Base-by-base conservation (phyloP, 768 basidiomycete genomes). In the Candolleomyces eurysporus region DNA sequence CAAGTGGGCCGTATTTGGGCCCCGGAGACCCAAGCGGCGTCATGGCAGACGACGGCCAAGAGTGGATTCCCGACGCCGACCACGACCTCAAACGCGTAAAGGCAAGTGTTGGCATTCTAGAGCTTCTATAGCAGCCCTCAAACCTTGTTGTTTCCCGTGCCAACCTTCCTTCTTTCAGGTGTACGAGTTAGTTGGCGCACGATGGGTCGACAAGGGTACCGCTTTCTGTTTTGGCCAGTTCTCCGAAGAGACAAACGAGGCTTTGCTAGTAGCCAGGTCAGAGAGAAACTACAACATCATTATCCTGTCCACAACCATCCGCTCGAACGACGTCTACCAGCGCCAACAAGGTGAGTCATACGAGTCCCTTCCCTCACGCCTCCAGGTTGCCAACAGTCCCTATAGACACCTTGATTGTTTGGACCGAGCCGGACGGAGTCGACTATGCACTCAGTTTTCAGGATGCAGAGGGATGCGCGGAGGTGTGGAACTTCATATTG, bases 361-460 rank as follows among this genome's bases (percentile, higher is more conserved):
- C 30, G 31, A 11, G n/a, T 39, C 50, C 17, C 48, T 40, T 43
- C 42, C 21, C 30, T 19, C n/a, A 39, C 19, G 17, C 7, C 40
- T 32, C 17, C 14, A 16, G 26, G n/a, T 46, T 58, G 22, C 56
- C 42, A 22, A 50, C 45, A 31, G 13, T 56, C 14, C 9, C 55
- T 55, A 32, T 75, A 96, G 96, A 98, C 70, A 99, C 97, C 13
- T 83, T 99, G 52, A 98, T 99, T 67, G 96, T 98, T 19, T 99
- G 97, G 97, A 98, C 96, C 4, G 96, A 98, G 72, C 91, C 93
- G 1, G 90, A 92, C 64, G 92, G 93, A 31, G 87, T 91, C 42
- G 97, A 99, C 74, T 96, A 97, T 71, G 96, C 96, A 2, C 80
- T 99, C 57, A 96, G 94, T 67, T 99, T 99, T 67, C 96, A 98